Conservation (phyloP, 106 monocot species). For the Dioscorea alata region DNA sequence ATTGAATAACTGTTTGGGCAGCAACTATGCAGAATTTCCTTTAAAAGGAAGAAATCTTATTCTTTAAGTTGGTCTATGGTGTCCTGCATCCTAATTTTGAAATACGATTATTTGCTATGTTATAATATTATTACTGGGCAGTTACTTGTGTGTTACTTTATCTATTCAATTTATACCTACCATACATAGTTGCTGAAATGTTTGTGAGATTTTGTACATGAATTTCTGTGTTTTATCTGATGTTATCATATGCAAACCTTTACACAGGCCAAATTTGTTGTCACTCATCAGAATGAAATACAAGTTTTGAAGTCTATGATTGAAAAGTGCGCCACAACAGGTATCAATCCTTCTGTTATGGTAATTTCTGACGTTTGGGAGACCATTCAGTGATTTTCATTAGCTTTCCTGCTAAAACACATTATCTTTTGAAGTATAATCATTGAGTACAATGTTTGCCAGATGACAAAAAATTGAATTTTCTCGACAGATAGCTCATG, state of each 20-base stretch:
- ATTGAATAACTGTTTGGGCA: neutral
- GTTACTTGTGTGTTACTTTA: neutral
- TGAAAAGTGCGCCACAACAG: conserved; percentile 26
- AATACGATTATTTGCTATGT: no score
- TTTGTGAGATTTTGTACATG: neutral
- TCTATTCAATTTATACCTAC: no score
- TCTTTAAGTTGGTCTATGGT: neutral
- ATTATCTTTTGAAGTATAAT: neutral
- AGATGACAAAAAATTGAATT: neutral
- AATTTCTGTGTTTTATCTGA: neutral
- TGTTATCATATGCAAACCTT: neutral
- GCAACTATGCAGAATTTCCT: neutral
- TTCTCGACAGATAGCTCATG: neutral
- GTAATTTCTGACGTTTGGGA: neutral
- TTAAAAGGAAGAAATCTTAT: neutral
- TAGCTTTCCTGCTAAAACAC: neutral
- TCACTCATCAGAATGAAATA: conserved; percentile 42
- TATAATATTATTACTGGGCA: neutral
- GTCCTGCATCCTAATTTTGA: no score
- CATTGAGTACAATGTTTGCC: neutral
- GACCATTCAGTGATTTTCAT: neutral
- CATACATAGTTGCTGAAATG: no score
- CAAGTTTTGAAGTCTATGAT: conserved; percentile 30
- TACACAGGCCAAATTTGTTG: conserved; percentile 42
- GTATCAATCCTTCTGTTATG: conserved; percentile 11